These are phyloP conservation scores for Polymyxa betae DNA, from an alignment of 208 protist species.

Conservation along the genomic window DNA sequence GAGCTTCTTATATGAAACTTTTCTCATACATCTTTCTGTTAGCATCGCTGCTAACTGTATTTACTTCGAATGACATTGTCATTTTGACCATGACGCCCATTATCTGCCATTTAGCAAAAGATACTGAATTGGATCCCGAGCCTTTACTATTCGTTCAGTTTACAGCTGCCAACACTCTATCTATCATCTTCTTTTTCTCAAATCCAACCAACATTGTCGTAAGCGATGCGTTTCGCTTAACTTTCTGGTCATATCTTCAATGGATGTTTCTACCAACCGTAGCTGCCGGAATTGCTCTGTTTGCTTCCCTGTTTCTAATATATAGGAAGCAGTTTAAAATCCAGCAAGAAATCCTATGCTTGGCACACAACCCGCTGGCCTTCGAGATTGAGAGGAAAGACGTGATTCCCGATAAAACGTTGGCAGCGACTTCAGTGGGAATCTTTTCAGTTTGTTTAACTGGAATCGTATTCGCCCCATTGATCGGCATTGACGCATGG, in stretches of 20 bases:
- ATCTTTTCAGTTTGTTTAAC: background rate
- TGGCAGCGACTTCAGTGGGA: background rate
- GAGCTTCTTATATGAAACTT: background rate
- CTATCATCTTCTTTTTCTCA: background rate
- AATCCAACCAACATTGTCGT: background rate
- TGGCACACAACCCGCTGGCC: no score
- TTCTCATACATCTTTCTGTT: background rate
- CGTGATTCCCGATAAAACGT: background rate
- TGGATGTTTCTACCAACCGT: background rate
- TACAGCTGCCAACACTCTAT: background rate
- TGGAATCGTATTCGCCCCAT: background rate
- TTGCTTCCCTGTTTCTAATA: background rate
- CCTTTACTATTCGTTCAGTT: constrained; percentile 12
- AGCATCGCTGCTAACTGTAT: background rate
- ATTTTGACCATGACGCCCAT: constrained; percentile 3
- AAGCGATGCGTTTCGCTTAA: background rate
- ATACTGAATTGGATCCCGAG: background rate
- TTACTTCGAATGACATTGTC: constrained; percentile 2
- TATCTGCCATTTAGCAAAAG: background rate
- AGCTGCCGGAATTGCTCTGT: background rate
- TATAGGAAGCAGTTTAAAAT: background rate
- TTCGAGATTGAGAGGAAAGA: no score
- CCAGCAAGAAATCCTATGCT: background rate
- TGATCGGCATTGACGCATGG: background rate
- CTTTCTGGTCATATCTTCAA: background rate